These are phyloP conservation scores for Porodaedalea pini DNA, from an alignment of 1,284 basidiomycete species.

Conservation along the genomic window DNA sequence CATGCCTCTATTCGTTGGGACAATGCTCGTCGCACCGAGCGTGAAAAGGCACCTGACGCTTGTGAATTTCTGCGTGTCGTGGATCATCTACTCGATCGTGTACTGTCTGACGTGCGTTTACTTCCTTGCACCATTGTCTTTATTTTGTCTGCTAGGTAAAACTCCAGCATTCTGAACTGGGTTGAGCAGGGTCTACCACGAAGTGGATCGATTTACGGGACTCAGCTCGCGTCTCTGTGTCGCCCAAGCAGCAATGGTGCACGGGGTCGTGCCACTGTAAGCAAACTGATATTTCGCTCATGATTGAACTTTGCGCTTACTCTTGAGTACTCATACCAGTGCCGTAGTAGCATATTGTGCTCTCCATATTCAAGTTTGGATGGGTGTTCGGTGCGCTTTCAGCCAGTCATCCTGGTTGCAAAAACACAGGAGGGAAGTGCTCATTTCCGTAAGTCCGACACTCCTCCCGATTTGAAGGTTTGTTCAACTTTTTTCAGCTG, in stretches of 20 bases:
- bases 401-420: slow-evolving; percentile 9
- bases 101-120: slow-evolving; percentile 15
- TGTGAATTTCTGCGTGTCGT: slow-evolving; percentile 17
- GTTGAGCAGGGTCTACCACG: slow-evolving; percentile 12
- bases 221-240: slow-evolving; percentile 7
- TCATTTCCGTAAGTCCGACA: slow-evolving; percentile 4
- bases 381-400: slow-evolving; percentile 10
- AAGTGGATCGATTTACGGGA: slow-evolving; percentile 7
- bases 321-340: background rate
- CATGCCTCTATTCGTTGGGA: slow-evolving; percentile 18
- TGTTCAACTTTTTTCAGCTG: slow-evolving; percentile 3
- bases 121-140: background rate
- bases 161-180: background rate
- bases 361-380: slow-evolving; percentile 18
- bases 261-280: slow-evolving; percentile 19
- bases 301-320: background rate
- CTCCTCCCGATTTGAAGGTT: background rate
- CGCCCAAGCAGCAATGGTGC: slow-evolving; percentile 18
- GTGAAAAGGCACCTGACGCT: slow-evolving; percentile 17
- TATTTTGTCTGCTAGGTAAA: background rate
- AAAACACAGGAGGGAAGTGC: slow-evolving; percentile 4
- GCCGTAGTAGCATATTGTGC: slow-evolving; percentile 14
- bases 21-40: slow-evolving; percentile 14
- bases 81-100: slow-evolving; percentile 18
- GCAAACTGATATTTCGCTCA: background rate